Base-by-base conservation (phyloP, 2,329 filamentous ascomycete genomes). In the Geoglossum cookeanum region DNA sequence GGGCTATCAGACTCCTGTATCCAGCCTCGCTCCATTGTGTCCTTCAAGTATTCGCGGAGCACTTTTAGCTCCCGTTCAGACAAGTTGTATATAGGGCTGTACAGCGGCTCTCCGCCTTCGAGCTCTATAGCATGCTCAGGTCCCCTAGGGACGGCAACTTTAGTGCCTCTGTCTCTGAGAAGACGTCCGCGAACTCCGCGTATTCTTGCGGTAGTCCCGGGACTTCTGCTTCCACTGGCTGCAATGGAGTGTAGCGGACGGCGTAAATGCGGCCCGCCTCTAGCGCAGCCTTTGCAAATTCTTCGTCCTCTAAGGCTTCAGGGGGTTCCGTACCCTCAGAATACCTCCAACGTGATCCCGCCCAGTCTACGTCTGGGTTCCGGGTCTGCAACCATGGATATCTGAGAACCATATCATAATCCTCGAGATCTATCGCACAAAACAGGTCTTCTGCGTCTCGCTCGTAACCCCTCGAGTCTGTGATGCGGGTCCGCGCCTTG, bases 81-180 rank as follows among this genome's bases (percentile, higher is more conserved):
- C 1, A 56, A 8, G 27, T 29, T 11, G 27, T 57, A 57, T 7
- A 57, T 57, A 4, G 56, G 56, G 13, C 56, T 54, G 42, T 29
- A 56, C 9, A 15, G 37, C 13, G 55, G 55, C 5, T 49, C 22
- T 1, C 4, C n/a, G 7, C 42, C 55, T 32, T 55, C 52, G 6
- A 55, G 52, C 4, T 37, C 52, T 5, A 55, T 55, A 4, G 52
- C 52, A 22, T 55, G 27, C 4, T 55, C 52, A 4, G 7, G 32
- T 3, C 4, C 22, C 32, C 32, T 15, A 17, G 29, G n/a, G 29
- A 5, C 5, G 53, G 53, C 2, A 55, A 27, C 4, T 6, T 15
- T 6, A 13, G 4, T 27, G 53, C 53, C 6, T 17, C 53, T 4
- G 3, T 2, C 17, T 55, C 53, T 9, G 53, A 55, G 13, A 55